Evolutionary conservation across 306 rosid genomes (phyloP).

Genomic region (Malus fusca): DNA sequence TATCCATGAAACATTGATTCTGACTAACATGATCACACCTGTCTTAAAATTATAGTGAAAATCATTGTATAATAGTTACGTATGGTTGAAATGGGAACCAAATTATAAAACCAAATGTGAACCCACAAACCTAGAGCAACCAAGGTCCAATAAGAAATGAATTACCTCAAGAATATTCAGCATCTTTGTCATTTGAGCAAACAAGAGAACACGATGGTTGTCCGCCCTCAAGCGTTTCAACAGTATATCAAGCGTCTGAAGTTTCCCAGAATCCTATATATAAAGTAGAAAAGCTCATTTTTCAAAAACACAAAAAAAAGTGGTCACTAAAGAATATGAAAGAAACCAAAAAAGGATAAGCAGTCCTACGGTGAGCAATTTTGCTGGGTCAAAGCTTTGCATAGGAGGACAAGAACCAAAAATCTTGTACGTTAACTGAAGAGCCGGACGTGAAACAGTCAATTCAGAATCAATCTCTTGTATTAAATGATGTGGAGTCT

Average conservation of each 20-base stretch:
- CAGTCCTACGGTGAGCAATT: slow-evolving; percentile 80
- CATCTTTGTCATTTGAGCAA: slow-evolving; percentile 99
- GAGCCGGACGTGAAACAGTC: slow-evolving; percentile 78
- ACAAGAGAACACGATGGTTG: slow-evolving; percentile 92
- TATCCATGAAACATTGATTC: neutral
- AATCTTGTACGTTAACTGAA: slow-evolving; percentile 70
- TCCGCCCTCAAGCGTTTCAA: slow-evolving; percentile 84
- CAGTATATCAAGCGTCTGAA: slow-evolving; percentile 97
- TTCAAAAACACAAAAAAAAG: neutral
- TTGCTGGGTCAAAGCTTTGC: slow-evolving; percentile 96
- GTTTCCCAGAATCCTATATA: slow-evolving; percentile 96
- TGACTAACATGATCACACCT: neutral
- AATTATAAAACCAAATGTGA: neutral
- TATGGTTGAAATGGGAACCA: neutral
- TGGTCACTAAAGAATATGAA: slow-evolving; percentile 4
- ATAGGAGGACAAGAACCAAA: slow-evolving; percentile 93
- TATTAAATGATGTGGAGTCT: slow-evolving; percentile 63
- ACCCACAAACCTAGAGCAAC: neutral
- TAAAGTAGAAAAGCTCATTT: slow-evolving; percentile 14
- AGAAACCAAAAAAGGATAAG: neutral
- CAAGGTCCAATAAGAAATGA: slow-evolving; percentile 8
- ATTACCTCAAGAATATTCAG: slow-evolving; percentile 92
- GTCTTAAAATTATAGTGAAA: neutral
- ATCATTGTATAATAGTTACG: neutral
- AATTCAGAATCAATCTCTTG: slow-evolving; percentile 80